These are phyloP conservation scores for Viola pubescens DNA, from an alignment of 441 rosid genomes.

Conservation along the genomic window DNA sequence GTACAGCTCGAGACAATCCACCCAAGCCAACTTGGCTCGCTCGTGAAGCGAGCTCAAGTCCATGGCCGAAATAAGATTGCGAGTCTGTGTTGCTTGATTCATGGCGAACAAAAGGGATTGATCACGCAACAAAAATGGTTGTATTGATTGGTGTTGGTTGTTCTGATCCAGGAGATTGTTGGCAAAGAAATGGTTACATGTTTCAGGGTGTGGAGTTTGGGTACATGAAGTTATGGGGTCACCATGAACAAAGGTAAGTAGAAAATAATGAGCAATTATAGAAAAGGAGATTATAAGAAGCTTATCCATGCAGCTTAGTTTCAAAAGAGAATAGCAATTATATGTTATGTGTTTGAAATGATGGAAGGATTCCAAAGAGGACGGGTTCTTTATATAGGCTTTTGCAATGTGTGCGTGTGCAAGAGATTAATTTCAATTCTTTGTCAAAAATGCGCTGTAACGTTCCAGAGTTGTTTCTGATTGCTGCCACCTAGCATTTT, in stretches of 20 bases:
- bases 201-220: constrained; percentile 54
- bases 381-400: background rate
- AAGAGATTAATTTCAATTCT: background rate
- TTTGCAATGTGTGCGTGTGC: too few relatives aligned
- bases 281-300: constrained; percentile 7
- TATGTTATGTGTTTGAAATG: constrained; percentile 1
- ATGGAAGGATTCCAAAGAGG: constrained; percentile 11
- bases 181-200: constrained; percentile 34
- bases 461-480: background rate
- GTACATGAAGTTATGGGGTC: constrained; percentile 36
- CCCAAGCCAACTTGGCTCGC: constrained; percentile 46
- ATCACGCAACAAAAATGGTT: constrained; percentile 31
- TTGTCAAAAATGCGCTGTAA: background rate
- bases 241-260: constrained; percentile 22
- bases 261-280: constrained; percentile 12
- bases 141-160: constrained; percentile 15
- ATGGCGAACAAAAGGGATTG: constrained; percentile 35
- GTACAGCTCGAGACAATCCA: constrained; percentile 64
- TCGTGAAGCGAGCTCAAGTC: constrained; percentile 31
- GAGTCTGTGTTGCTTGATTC: constrained; percentile 46
- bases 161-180: constrained; percentile 9
- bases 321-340: too few relatives aligned
- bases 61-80: constrained; percentile 33
- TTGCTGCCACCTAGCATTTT: background rate
- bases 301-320: constrained; percentile 25